A percentile compares a stretch with the other conserved stretches of the same genome.
Evolutionary conservation across 352 stramenopile genomes (phyloP).

Genomic region (Phytophthora pini): DNA sequence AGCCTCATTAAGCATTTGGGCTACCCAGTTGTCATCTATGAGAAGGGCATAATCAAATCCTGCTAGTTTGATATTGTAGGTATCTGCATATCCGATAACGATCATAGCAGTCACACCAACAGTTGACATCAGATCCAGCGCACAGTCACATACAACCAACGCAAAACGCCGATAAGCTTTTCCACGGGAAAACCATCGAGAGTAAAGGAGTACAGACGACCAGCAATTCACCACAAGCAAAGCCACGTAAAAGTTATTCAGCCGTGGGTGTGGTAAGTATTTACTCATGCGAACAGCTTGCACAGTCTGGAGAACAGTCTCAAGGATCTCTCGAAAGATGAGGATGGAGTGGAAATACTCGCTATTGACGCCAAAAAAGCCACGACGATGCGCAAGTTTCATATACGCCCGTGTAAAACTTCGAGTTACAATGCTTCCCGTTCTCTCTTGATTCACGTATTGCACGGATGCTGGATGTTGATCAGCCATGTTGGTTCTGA

Average conservation of each 20-base stretch:
- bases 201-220: conserved; percentile 5
- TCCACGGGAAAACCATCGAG: conserved; percentile 1
- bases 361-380: background rate
- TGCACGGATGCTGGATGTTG: background rate
- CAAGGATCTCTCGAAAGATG: conserved; percentile 15
- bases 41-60: conserved; percentile 14
- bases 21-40: conserved; percentile 34
- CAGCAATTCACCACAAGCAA: conserved; percentile 34
- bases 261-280: conserved; percentile 11
- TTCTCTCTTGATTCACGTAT: background rate
- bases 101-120: conserved; percentile 15
- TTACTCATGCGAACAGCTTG: conserved; percentile 33
- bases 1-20: conserved; percentile 27
- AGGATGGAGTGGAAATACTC: conserved; percentile 1
- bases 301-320: conserved; percentile 22
- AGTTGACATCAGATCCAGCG: conserved; percentile 27
- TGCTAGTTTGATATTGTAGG: conserved; percentile 1
- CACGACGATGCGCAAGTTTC: conserved; percentile 1
- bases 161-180: conserved; percentile 15
- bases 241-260: conserved; percentile 35
- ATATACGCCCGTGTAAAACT: conserved; percentile 5
- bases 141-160: conserved; percentile 19
- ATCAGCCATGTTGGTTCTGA: background rate
- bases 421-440: background rate
- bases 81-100: conserved; percentile 10